These are phyloP conservation scores for Ceratobasidium sp. DNA, from an alignment of 1,284 basidiomycete genomes.

Conservation along the genomic window DNA sequence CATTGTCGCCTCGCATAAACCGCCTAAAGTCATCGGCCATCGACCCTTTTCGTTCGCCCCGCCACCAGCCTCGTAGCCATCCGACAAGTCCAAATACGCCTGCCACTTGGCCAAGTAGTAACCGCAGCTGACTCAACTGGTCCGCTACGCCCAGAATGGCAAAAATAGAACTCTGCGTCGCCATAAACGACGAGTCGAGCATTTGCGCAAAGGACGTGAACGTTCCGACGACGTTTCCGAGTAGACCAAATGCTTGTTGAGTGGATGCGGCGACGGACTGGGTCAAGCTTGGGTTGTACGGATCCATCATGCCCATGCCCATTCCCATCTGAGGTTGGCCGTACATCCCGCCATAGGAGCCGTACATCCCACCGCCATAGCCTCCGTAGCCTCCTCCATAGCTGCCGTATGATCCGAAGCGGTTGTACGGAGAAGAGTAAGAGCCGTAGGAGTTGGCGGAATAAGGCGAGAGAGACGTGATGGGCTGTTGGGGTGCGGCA, in stretches of 20 bases:
- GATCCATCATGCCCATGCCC: constrained; percentile 51
- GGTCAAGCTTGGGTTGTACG: constrained; percentile 58
- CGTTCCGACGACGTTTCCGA: constrained; percentile 95
- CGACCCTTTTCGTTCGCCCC: constrained; percentile 46
- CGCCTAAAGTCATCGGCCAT: constrained; percentile 51
- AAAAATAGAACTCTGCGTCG: constrained; percentile 97
- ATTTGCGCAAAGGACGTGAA: constrained; percentile 97
- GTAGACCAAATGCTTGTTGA: constrained; percentile 89
- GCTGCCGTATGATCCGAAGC: constrained; percentile 54
- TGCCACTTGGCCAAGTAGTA: constrained; percentile 92
- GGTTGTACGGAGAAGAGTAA: constrained; percentile 56
- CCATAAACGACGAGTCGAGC: constrained; percentile 98
- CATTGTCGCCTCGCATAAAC: constrained; percentile 60
- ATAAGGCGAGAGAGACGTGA: constrained; percentile 50
- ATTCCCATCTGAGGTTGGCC: constrained; percentile 48
- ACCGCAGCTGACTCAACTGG: constrained; percentile 89
- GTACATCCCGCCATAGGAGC: constrained; percentile 48
- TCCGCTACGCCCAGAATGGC: constrained; percentile 99
- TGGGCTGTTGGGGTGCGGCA: constrained; percentile 49
- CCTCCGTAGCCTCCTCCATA: constrained; percentile 43
- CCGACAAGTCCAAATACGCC: constrained; percentile 89
- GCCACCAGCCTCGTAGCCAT: constrained; percentile 69
- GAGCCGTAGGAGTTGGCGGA: constrained; percentile 47
- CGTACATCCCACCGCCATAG: constrained; percentile 54
- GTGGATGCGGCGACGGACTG: constrained; percentile 90